Percentiles rank a stretch among this genome's conserved stretches.
Conservation (phyloP, 129 eudicot species). For the Centrapalus pauciflorus region DNA sequence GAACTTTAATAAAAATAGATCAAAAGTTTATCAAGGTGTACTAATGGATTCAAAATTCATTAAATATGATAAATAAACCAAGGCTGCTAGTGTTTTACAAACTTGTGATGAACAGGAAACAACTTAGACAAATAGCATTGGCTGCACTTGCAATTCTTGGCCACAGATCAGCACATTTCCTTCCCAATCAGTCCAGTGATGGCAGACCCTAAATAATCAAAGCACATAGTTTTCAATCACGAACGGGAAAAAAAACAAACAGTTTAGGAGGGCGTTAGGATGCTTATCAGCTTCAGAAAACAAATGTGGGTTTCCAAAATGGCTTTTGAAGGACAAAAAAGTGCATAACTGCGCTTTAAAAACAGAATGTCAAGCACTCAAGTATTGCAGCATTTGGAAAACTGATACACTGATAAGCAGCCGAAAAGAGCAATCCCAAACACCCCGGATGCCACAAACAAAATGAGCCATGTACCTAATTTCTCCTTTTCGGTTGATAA, state of each 20-base stretch:
- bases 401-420: not conserved
- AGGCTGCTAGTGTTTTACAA: not conserved
- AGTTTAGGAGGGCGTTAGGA: no score
- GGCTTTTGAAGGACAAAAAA: no score
- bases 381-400: no score
- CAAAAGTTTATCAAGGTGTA: not conserved
- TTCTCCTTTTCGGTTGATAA: conserved; percentile 54
- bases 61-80: not conserved
- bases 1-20: not conserved
- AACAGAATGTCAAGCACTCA: no score
- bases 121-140: not conserved
- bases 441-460: no score
- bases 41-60: not conserved
- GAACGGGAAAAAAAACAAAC: not conserved
- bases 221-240: not conserved
- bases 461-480: conserved; percentile 30
- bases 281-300: no score
- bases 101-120: not conserved
- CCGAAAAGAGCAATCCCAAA: no score
- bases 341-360: no score
- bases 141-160: conserved; percentile 9
- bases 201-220: conserved; percentile 40
- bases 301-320: no score
- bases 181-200: conserved; percentile 61
- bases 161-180: conserved; percentile 70